A percentile compares a stretch with the other conserved stretches of the same genome.
These are phyloP conservation scores for Stylosanthes scabra DNA, from an alignment of 331 rosid genomes.

Conservation along the genomic window DNA sequence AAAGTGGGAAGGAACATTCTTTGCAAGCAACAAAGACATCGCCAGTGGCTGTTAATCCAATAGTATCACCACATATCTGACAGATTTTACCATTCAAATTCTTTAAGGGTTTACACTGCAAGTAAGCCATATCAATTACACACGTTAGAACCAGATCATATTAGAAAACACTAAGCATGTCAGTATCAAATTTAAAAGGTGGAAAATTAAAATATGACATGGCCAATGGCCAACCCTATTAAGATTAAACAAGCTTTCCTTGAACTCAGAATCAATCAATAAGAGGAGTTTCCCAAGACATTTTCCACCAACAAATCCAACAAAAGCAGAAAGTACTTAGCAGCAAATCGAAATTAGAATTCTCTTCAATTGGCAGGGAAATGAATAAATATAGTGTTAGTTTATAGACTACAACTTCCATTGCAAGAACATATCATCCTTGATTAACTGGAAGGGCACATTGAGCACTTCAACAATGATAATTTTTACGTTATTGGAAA, in stretches of 20 bases:
- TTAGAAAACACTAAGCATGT: background rate
- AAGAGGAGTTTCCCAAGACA: background rate
- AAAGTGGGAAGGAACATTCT: conserved; percentile 93
- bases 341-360: background rate
- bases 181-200: background rate
- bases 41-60: conserved; percentile 74
- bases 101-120: conserved; percentile 84
- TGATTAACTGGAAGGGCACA: too few species aligned
- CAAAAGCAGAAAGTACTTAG: background rate
- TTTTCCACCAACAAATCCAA: conserved; percentile 9
- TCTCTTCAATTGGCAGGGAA: background rate
- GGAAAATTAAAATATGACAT: background rate
- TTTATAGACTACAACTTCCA: background rate
- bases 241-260: background rate
- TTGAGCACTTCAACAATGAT: too few species aligned
- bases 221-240: background rate
- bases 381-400: background rate
- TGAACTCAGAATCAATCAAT: background rate
- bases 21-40: conserved; percentile 92
- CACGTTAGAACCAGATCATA: conserved; percentile 20
- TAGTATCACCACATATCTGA: conserved; percentile 85
- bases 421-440: conserved; percentile 7
- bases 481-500: too few species aligned
- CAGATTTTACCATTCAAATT: conserved; percentile 75
- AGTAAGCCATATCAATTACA: conserved; percentile 36